Percentiles rank a stretch among this genome's conserved stretches.
These are phyloP conservation scores for Ascosphaera pollenicola DNA, from an alignment of 2,329 filamentous ascomycete genomes.

Conservation along the genomic window DNA sequence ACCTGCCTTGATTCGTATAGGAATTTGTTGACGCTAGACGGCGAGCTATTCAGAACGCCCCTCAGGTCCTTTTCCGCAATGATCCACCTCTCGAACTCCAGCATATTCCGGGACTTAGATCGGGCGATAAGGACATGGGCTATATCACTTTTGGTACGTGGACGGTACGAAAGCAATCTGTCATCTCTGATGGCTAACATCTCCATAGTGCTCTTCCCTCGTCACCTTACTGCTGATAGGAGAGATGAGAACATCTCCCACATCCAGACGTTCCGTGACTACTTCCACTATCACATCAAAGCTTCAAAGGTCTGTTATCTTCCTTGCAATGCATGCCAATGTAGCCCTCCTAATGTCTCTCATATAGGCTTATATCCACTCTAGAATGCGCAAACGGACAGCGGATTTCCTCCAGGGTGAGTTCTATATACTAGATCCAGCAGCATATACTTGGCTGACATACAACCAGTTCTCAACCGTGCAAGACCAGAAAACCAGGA, in stretches of 20 bases:
- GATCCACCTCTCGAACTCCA: slow-evolving; percentile 85
- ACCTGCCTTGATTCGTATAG: slow-evolving; percentile 9
- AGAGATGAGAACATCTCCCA: slow-evolving; percentile 94
- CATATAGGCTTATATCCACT: slow-evolving; percentile 75
- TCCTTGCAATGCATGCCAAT: not conserved
- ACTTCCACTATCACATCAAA: slow-evolving; percentile 99
- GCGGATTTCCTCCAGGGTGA: slow-evolving; percentile 94
- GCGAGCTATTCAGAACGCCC: slow-evolving; percentile 87
- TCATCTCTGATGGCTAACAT: slow-evolving; percentile 1
- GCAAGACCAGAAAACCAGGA: slow-evolving; percentile 90
- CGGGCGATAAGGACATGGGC: slow-evolving; percentile 66
- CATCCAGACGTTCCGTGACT: slow-evolving; percentile 99
- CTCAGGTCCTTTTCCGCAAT: slow-evolving; percentile 88
- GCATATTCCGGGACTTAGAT: slow-evolving; percentile 60
- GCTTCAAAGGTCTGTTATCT: slow-evolving; percentile 56
- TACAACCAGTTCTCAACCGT: slow-evolving; percentile 70
- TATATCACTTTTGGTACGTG: slow-evolving; percentile 88
- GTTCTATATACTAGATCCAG: too few species aligned
- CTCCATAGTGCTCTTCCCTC: slow-evolving; percentile 59
- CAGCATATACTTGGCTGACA: too few species aligned
- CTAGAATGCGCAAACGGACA: slow-evolving; percentile 89
- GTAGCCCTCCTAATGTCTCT: too few species aligned
- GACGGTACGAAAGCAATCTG: not conserved
- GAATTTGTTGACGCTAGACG: slow-evolving; percentile 94
- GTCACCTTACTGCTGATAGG: slow-evolving; percentile 74